Evolutionary conservation across 768 basidiomycete species (phyloP), one percentile per base, ranked within the genome.

Genomic region (Leccinum longicurvipes): DNA sequence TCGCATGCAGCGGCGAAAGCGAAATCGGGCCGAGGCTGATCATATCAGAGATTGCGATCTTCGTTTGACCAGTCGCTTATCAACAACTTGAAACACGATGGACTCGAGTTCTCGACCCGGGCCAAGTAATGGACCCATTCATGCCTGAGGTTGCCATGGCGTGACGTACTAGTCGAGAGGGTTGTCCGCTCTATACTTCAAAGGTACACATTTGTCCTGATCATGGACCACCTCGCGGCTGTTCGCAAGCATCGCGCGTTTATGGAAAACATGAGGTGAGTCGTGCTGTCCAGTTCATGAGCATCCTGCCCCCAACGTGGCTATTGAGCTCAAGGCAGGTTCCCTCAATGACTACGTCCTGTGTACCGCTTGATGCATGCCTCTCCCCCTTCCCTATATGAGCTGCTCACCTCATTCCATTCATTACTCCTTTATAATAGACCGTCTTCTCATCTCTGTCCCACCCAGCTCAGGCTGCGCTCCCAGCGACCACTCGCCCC

Each of bases 181-280:
- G 53, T 42, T 58, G 57, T 29, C 58, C 63, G 61, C 62, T 63
- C 55, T 62, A 61, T 57, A 47, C 46, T 61, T 53, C 57, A 48
- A 59, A 58, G 66, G 63, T 66, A 62, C 60, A 45, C 60, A 60
- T 66, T 70, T 66, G 64, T 72, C 70, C 66, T 59, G 68, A 72
- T 73, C 62, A 53, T 62, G 61, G 63, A 65, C 63, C 63, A 68
- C 67, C 61, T 65, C 36, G 70, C 67, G 71, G 66, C 64, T 67
- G 59, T 70, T 66, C 64, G 46, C 62, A 62, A 60, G 64, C 64
- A 72, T 57, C 34, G 60, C 67, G 61, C 59, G 57, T 59, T 62
- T 64, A 73, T 65, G 68, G 70, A 66, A 72, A 72, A 70, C 70
- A 72, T 73, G 70, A 72, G 70, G 70, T 72, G 64, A 51, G 70